phyloP scores from a whole-genome alignment of 345 rosid species.

The Anacardium occidentale region DNA sequence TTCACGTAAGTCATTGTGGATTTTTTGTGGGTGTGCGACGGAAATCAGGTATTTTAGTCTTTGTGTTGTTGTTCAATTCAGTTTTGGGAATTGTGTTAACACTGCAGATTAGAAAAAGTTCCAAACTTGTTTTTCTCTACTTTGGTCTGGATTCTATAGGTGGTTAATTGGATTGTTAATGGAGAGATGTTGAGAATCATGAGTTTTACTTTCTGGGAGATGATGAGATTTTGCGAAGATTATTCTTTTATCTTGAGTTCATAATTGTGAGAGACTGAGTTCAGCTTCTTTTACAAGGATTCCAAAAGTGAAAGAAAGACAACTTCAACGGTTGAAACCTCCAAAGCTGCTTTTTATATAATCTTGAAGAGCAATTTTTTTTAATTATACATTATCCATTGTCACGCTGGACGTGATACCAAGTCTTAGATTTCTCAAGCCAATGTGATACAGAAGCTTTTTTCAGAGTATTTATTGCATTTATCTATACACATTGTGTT shows the following conservation, averaged over 20 bases:
- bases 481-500: background rate
- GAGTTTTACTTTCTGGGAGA: constrained; percentile 3
- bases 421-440: constrained; percentile 10
- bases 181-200: constrained; percentile 23
- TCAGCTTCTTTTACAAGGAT: constrained; percentile 35
- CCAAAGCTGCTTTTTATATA: constrained; percentile 30
- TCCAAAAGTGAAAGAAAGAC: constrained; percentile 22
- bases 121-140: background rate
- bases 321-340: constrained; percentile 35
- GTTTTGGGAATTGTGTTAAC: constrained; percentile 9
- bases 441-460: constrained; percentile 7
- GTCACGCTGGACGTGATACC: constrained; percentile 9
- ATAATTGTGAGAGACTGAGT: background rate
- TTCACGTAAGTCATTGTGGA: constrained; percentile 8
- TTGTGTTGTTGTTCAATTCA: background rate
- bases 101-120: constrained; percentile 18
- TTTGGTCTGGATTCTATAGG: background rate
- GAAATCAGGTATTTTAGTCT: constrained; percentile 26
- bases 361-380: constrained; percentile 1
- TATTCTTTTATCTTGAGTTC: constrained; percentile 22
- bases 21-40: constrained; percentile 1
- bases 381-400: constrained; percentile 22
- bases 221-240: constrained; percentile 28
- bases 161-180: constrained; percentile 10
- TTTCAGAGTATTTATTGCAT: constrained; percentile 8